Conservation (phyloP, 768 basidiomycete genomes). For the Gloeostereum incarnatum region DNA sequence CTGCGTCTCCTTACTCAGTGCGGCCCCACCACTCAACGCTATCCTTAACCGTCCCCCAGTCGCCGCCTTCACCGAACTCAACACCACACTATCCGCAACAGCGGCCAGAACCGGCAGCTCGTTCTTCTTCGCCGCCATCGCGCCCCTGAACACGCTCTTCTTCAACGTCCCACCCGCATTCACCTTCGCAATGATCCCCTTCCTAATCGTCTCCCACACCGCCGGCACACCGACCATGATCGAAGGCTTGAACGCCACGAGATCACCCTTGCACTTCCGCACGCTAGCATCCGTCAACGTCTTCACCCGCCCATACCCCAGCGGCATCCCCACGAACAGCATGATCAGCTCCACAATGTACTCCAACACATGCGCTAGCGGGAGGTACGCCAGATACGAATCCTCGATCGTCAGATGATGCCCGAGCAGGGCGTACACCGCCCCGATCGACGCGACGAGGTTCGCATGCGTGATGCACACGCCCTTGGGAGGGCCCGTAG, state of each 20-base stretch:
- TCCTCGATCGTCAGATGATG: slow-evolving; percentile 54
- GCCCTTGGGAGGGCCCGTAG: slow-evolving; percentile 91
- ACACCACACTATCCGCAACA: slow-evolving; percentile 67
- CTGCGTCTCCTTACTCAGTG: slow-evolving; percentile 80
- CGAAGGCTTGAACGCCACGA: slow-evolving; percentile 73
- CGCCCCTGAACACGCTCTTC: slow-evolving; percentile 73
- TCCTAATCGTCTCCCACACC: slow-evolving; percentile 95
- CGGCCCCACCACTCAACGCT: slow-evolving; percentile 79
- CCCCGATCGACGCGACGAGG: slow-evolving; percentile 79
- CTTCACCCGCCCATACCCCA: slow-evolving; percentile 90
- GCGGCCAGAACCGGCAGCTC: slow-evolving; percentile 54
- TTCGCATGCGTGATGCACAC: slow-evolving; percentile 85
- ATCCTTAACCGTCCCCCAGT: slow-evolving; percentile 85
- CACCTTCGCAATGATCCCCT: slow-evolving; percentile 84
- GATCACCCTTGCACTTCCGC: slow-evolving; percentile 78
- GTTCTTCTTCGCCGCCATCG: slow-evolving; percentile 66
- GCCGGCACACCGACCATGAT: slow-evolving; percentile 94
- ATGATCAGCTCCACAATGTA: slow-evolving; percentile 84
- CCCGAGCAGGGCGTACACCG: slow-evolving; percentile 63
- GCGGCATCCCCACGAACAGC: slow-evolving; percentile 67
- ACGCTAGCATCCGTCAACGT: slow-evolving; percentile 94
- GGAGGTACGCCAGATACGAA: slow-evolving; percentile 83
- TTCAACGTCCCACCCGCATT: slow-evolving; percentile 55
- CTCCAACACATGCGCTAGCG: slow-evolving; percentile 92
- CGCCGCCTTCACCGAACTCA: slow-evolving; percentile 68